Evolutionary conservation across 345 rosid species (phyloP).

Genomic region (Moringa oleifera): DNA sequence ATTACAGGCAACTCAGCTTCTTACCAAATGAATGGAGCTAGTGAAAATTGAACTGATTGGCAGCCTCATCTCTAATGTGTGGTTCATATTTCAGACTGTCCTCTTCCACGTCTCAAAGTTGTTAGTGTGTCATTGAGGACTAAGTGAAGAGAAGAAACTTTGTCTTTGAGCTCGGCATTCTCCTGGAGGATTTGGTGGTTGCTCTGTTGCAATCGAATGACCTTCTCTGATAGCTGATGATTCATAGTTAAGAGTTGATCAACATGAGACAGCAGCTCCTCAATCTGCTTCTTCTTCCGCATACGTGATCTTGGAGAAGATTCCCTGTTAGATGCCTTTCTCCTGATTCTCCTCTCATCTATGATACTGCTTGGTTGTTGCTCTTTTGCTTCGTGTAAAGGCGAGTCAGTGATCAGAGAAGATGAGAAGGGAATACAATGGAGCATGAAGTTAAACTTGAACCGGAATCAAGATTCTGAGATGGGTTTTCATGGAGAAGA

Average conservation of each 20-base stretch:
- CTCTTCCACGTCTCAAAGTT: slow-evolving; percentile 39
- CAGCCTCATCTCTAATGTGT: slow-evolving; percentile 31
- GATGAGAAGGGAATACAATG: slow-evolving; percentile 31
- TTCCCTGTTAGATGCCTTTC: slow-evolving; percentile 76
- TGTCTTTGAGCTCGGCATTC: slow-evolving; percentile 70
- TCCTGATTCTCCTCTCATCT: slow-evolving; percentile 54
- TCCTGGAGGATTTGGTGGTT: slow-evolving; percentile 69
- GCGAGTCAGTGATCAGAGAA: slow-evolving; percentile 20
- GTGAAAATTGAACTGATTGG: slow-evolving; percentile 21
- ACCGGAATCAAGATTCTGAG: slow-evolving; percentile 19
- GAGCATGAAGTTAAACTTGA: slow-evolving; percentile 17
- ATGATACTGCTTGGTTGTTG: slow-evolving; percentile 10
- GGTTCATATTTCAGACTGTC: slow-evolving; percentile 17
- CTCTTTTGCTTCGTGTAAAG: slow-evolving; percentile 22
- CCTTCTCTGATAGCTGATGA: slow-evolving; percentile 59
- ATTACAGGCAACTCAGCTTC: not conserved
- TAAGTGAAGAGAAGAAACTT: slow-evolving; percentile 52
- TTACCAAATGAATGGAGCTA: slow-evolving; percentile 11
- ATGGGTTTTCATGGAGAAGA: slow-evolving; percentile 18
- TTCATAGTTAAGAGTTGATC: slow-evolving; percentile 51
- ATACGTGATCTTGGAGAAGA: slow-evolving; percentile 67
- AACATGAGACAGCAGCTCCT: slow-evolving; percentile 67
- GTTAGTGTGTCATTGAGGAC: slow-evolving; percentile 43
- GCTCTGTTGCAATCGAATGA: slow-evolving; percentile 53
- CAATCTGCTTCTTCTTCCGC: slow-evolving; percentile 70